A percentile compares a stretch with the other conserved stretches of the same genome.
Conservation (phyloP, 495 filamentous ascomycete species). For the Penicillium soppii region DNA sequence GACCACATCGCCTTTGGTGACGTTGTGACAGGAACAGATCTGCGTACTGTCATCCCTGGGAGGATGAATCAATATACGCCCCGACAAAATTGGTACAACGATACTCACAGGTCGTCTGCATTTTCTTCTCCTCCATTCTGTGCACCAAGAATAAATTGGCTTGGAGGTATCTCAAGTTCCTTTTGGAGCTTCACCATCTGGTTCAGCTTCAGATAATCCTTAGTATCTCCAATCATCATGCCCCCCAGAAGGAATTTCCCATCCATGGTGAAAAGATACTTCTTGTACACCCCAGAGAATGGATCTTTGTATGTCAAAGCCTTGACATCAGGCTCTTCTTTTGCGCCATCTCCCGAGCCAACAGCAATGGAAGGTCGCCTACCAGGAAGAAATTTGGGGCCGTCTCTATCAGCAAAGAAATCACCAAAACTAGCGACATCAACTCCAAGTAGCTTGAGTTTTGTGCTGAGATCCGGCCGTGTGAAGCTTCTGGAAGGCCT, state of each 20-base stretch:
- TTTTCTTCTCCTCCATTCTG: conserved; percentile 73
- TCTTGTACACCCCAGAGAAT: conserved; percentile 93
- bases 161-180: conserved; percentile 75
- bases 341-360: conserved; percentile 22
- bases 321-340: conserved; percentile 63
- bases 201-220: conserved; percentile 90
- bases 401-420: conserved; percentile 92
- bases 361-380: conserved; percentile 34
- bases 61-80: neutral
- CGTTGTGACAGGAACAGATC: conserved; percentile 96
- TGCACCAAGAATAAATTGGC: conserved; percentile 86
- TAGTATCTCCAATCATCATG: conserved; percentile 98
- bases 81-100: neutral
- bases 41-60: conserved; percentile 77
- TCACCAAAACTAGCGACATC: conserved; percentile 96
- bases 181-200: conserved; percentile 92
- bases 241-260: conserved; percentile 92
- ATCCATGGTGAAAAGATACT: conserved; percentile 90
- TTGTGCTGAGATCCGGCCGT: conserved; percentile 88
- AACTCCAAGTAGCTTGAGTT: conserved; percentile 88
- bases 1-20: conserved; percentile 82
- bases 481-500: conserved; percentile 73
- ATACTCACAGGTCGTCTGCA: conserved; percentile 61
- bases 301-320: conserved; percentile 91
- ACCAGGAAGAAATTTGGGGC: conserved; percentile 71